phyloP scores from a whole-genome alignment of 1,139 yeast genomes.

The Diutina catenulata region DNA sequence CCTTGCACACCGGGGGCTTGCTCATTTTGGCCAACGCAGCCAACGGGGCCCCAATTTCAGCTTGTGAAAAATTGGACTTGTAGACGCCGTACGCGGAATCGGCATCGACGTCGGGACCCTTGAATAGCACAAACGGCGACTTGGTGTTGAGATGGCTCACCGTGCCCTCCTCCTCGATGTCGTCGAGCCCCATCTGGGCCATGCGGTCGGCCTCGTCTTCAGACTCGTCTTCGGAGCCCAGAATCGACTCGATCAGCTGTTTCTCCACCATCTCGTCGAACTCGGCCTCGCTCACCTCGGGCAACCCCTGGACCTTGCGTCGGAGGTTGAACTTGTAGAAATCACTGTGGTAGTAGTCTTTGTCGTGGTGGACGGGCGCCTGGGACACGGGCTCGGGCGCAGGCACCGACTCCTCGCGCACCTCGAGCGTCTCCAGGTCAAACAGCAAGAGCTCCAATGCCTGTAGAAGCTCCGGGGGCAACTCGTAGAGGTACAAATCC shows the following conservation, averaged over 20 bases:
- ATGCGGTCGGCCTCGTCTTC: conserved; percentile 21
- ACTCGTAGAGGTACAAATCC: conserved; percentile 42
- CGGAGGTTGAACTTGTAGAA: conserved; percentile 51
- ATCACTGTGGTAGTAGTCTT: conserved; percentile 49
- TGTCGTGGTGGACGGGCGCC: conserved; percentile 13
- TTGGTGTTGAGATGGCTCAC: conserved; percentile 49
- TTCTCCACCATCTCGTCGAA: conserved; percentile 46
- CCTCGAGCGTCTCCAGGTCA: not conserved
- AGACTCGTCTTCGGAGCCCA: conserved; percentile 29
- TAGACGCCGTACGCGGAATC: conserved; percentile 54
- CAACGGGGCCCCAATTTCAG: conserved; percentile 15
- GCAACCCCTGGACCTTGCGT: conserved; percentile 34
- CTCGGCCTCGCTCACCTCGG: conserved; percentile 42
- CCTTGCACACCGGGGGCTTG: conserved; percentile 11
- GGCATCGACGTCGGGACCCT: conserved; percentile 30
- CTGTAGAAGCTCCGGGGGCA: conserved; percentile 28
- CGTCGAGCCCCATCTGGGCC: conserved; percentile 10
- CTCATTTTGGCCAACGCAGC: conserved; percentile 25
- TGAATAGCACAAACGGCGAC: conserved; percentile 51
- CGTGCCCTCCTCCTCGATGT: conserved; percentile 19
- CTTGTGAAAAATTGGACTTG: conserved; percentile 46
- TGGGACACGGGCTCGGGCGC: conserved; percentile 7
- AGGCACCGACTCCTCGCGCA: not conserved
- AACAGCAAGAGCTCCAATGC: conserved; percentile 25
- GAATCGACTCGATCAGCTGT: conserved; percentile 43